Evolutionary conservation across 139 green algal genomes (phyloP).

Genomic region (Micractinium conductrix): DNA sequence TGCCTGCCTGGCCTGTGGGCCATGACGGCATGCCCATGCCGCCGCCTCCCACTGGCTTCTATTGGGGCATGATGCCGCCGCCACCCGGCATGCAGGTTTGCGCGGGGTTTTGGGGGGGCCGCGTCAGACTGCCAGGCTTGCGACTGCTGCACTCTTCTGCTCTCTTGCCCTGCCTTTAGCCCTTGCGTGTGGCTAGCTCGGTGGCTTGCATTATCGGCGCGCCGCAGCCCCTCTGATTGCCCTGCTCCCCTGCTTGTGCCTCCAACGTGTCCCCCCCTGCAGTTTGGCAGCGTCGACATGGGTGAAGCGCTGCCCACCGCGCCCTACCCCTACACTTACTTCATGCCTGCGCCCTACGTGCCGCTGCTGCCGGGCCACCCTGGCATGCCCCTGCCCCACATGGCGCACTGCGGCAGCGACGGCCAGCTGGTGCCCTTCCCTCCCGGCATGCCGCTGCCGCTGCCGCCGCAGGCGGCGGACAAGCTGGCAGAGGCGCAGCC

Average conservation of each 20-base stretch:
- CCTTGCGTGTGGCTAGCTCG: background rate
- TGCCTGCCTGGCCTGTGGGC: background rate
- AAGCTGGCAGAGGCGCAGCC: background rate
- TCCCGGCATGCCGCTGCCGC: slow-evolving; percentile 25
- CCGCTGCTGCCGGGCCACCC: background rate
- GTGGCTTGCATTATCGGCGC: background rate
- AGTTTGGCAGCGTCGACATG: slow-evolving; percentile 13
- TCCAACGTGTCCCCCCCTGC: background rate
- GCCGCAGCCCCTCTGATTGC: background rate
- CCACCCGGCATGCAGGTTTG: slow-evolving; percentile 7
- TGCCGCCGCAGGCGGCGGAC: slow-evolving; percentile 8
- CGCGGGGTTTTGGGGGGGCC: too few relatives aligned
- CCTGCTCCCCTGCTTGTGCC: background rate
- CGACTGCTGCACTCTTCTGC: too few relatives aligned
- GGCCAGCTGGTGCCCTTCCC: slow-evolving; percentile 13
- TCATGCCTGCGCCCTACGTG: background rate
- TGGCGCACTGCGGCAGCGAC: background rate
- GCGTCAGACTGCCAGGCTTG: too few relatives aligned
- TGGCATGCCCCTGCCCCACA: slow-evolving; percentile 5
- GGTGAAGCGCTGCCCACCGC: background rate
- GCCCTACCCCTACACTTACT: slow-evolving; percentile 3
- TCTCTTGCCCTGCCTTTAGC: background rate
- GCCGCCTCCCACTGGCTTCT: background rate
- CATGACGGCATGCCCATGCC: background rate
- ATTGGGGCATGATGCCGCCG: background rate